These are phyloP conservation scores for Pseudocercospora eumusae DNA, from an alignment of 2,329 filamentous ascomycete species.

Conservation along the genomic window DNA sequence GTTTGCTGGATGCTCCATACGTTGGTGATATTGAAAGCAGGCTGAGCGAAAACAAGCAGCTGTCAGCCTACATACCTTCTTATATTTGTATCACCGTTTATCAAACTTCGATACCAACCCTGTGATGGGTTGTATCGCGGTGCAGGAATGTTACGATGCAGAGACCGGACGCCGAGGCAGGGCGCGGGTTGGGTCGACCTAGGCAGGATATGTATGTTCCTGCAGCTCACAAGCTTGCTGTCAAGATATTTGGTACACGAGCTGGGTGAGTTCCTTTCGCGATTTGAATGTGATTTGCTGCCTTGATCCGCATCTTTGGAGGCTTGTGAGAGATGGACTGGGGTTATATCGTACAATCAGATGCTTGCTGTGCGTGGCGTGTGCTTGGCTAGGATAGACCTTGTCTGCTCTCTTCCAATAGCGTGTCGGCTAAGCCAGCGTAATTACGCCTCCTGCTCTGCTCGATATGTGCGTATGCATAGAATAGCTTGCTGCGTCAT, in stretches of 20 bases:
- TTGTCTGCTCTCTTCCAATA: not conserved
- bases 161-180: not conserved
- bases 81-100: not conserved
- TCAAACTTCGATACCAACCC: constrained; percentile 5
- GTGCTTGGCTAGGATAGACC: not conserved
- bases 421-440: not conserved
- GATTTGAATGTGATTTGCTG: not conserved
- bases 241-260: not conserved
- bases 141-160: constrained; percentile 1
- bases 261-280: not conserved
- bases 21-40: not conserved
- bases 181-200: not conserved
- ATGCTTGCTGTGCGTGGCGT: not conserved
- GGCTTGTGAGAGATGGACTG: constrained; percentile 1
- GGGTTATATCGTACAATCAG: too few relatives aligned
- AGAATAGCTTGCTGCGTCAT: not conserved
- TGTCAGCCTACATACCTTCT: not conserved
- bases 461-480: constrained; percentile 2
- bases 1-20: constrained; percentile 7
- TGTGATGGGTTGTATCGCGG: not conserved
- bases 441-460: too few relatives aligned
- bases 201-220: not conserved
- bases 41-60: not conserved
- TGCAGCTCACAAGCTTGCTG: not conserved
- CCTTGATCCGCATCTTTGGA: not conserved